phyloP scores from a whole-genome alignment of 768 basidiomycete genomes.

The Trametes cinnabarina region DNA sequence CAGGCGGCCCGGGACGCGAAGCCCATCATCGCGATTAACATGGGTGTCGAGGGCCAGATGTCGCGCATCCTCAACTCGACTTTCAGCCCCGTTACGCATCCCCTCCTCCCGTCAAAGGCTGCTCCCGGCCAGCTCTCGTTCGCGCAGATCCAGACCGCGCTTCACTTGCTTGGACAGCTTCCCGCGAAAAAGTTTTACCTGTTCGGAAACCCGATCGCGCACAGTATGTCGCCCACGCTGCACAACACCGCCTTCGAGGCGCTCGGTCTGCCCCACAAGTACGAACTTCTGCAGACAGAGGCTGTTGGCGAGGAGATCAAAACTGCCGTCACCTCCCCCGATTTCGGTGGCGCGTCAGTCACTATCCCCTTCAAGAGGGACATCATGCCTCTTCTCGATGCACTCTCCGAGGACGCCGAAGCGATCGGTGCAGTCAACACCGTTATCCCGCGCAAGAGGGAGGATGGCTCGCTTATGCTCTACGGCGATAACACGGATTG shows the following conservation, averaged over 20 bases:
- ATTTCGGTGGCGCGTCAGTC: slow-evolving; percentile 94
- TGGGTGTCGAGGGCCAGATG: slow-evolving; percentile 86
- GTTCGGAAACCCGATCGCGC: slow-evolving; percentile 84
- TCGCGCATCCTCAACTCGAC: slow-evolving; percentile 84
- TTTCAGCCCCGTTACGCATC: slow-evolving; percentile 90
- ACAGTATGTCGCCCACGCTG: slow-evolving; percentile 89
- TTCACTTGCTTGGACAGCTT: slow-evolving; percentile 77
- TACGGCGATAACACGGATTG: slow-evolving; percentile 97
- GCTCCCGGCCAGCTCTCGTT: slow-evolving; percentile 94
- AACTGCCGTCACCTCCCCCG: slow-evolving; percentile 55
- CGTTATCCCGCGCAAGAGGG: slow-evolving; percentile 54
- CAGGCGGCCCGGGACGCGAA: slow-evolving; percentile 50
- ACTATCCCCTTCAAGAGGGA: slow-evolving; percentile 96
- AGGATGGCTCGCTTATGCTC: slow-evolving; percentile 49
- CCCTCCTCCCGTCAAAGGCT: slow-evolving; percentile 77
- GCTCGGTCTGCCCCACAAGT: slow-evolving; percentile 83
- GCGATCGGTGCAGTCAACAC: slow-evolving; percentile 96
- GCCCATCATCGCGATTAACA: slow-evolving; percentile 93
- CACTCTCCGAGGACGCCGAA: slow-evolving; percentile 75
- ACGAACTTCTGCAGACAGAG: slow-evolving; percentile 73
- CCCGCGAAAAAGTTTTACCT: slow-evolving; percentile 78
- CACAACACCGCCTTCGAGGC: slow-evolving; percentile 86
- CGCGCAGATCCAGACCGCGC: slow-evolving; percentile 77
- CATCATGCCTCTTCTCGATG: slow-evolving; percentile 79
- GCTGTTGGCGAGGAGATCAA: slow-evolving; percentile 65